A percentile compares a stretch with the other conserved stretches of the same genome.
phyloP scores from a whole-genome alignment of 805 yeast genomes.

The Saturnispora zaruensis region DNA sequence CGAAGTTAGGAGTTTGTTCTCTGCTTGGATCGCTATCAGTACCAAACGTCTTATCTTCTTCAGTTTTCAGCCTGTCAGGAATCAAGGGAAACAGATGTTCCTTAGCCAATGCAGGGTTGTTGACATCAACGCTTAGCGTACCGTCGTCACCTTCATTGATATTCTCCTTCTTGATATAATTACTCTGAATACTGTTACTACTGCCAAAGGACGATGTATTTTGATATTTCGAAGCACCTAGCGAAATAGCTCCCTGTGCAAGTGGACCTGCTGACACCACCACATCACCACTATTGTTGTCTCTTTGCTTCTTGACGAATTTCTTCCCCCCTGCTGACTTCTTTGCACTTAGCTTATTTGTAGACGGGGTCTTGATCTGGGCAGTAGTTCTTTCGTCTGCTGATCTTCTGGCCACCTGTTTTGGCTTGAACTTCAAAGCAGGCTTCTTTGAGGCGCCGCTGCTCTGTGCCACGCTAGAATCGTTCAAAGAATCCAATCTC shows the following conservation, averaged over 20 bases:
- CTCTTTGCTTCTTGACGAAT: background rate
- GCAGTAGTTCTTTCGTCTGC: conserved; percentile 59
- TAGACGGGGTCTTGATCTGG: background rate
- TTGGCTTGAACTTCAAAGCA: conserved; percentile 72
- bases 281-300: conserved; percentile 21
- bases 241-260: conserved; percentile 51
- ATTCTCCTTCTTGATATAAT: conserved; percentile 1
- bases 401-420: conserved; percentile 73
- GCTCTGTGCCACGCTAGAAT: background rate
- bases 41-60: background rate
- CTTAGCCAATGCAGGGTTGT: conserved; percentile 1
- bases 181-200: background rate
- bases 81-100: conserved; percentile 2
- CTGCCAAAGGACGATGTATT: conserved; percentile 2
- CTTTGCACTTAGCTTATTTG: background rate
- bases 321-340: background rate
- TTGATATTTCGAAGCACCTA: conserved; percentile 24
- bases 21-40: background rate
- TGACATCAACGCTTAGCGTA: background rate
- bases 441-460: conserved; percentile 30
- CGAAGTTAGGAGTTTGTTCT: background rate
- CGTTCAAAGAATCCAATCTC: conserved; percentile 29
- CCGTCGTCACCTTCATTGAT: background rate
- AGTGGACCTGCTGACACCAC: conserved; percentile 68
- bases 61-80: background rate